A percentile compares a stretch with the other conserved stretches of the same genome.
Conservation (phyloP, 2,329 filamentous ascomycete genomes). For the Colletotrichum eremochloae region DNA sequence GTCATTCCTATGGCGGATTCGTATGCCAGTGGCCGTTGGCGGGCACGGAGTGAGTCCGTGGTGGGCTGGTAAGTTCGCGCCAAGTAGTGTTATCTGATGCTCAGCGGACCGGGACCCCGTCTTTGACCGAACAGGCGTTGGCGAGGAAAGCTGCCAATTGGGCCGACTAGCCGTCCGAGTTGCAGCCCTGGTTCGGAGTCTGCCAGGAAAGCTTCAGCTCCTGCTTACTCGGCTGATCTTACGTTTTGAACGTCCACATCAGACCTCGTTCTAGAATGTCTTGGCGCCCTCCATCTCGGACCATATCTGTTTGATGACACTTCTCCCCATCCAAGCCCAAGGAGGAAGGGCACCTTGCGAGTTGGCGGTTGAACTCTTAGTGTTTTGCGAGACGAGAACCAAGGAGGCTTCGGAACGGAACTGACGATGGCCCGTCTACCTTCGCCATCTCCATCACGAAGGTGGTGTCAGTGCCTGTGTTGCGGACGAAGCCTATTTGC, state of each 20-base stretch:
- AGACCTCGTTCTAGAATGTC: slow-evolving; percentile 35
- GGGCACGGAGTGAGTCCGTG: neutral
- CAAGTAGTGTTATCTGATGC: neutral
- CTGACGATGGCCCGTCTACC: neutral
- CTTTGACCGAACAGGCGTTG: slow-evolving; percentile 12
- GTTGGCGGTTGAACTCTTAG: neutral
- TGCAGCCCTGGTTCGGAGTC: slow-evolving; percentile 3
- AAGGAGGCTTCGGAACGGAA: neutral
- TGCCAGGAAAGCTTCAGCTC: slow-evolving; percentile 22
- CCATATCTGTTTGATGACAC: slow-evolving; percentile 6
- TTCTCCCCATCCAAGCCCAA: slow-evolving; percentile 5
- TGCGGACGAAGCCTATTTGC: neutral
- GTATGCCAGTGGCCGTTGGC: neutral
- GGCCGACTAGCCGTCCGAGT: neutral
- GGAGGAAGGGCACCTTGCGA: slow-evolving; percentile 1
- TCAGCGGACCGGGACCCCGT: slow-evolving; percentile 15
- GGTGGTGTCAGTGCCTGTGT: neutral
- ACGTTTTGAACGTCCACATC: slow-evolving; percentile 28
- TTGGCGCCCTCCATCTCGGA: slow-evolving; percentile 11
- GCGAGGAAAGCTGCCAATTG: slow-evolving; percentile 11
- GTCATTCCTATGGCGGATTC: neutral
- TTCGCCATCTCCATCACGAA: neutral
- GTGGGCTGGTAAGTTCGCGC: neutral
- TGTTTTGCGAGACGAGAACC: neutral
- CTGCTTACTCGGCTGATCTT: slow-evolving; percentile 33